A percentile compares a stretch with the other conserved stretches of the same genome.
These are phyloP conservation scores for Linnemannia elongata DNA, from an alignment of 192 early-diverging fungal genomes.

Conservation along the genomic window DNA sequence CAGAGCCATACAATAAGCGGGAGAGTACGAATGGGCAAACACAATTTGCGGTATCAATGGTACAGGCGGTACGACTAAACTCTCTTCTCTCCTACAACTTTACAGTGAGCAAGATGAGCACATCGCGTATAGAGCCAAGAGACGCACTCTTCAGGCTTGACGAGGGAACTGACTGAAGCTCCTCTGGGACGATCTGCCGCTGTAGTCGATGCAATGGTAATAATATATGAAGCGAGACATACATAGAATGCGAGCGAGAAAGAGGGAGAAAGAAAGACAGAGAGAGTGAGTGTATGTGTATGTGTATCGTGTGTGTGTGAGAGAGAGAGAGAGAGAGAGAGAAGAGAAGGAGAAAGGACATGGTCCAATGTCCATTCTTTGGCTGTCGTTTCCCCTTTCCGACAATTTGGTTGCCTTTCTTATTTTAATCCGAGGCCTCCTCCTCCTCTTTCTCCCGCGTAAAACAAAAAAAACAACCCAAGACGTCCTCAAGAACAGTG, in stretches of 20 bases:
- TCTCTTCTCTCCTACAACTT: background rate
- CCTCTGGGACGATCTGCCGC: background rate
- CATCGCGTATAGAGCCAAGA: background rate
- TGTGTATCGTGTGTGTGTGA: no score
- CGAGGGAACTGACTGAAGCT: background rate
- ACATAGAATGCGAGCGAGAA: background rate
- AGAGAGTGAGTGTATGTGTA: no score
- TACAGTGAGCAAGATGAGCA: constrained; percentile 2
- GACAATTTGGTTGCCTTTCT: background rate
- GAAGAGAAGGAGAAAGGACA: background rate
- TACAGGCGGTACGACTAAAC: background rate
- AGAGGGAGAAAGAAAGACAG: background rate
- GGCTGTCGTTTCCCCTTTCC: background rate
- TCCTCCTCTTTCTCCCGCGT: background rate
- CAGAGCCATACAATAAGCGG: constrained; percentile 28
- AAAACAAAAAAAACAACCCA: background rate
- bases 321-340: no score
- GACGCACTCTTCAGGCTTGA: constrained; percentile 1
- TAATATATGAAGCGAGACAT: no score
- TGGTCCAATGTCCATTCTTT: background rate
- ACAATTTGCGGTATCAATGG: background rate
- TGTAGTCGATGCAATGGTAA: background rate
- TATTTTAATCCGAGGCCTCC: background rate
- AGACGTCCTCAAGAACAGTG: background rate
- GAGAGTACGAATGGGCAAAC: background rate